Percentiles rank a stretch among this genome's conserved stretches.
Conservation (phyloP, 2,329 filamentous ascomycete genomes). For the Cladophialophora bantiana region DNA sequence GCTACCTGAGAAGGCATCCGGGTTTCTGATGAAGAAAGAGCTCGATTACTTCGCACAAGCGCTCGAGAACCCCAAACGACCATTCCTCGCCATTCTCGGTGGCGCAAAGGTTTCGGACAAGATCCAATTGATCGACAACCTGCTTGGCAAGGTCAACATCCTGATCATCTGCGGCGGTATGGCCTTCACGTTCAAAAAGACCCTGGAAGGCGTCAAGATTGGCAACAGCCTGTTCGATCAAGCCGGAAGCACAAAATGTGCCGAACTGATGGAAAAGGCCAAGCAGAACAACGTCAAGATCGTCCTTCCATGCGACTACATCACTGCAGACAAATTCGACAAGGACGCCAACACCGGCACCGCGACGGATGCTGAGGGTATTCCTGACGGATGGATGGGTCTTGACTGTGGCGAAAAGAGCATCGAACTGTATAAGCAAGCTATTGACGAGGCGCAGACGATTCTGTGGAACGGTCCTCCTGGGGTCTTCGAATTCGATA, state of each 20-base stretch:
- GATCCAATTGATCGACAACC: conserved; percentile 99
- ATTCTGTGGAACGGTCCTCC: conserved; percentile 99
- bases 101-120: conserved; percentile 99
- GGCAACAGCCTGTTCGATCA: conserved; percentile 93
- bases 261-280: conserved; percentile 88
- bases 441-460: conserved; percentile 87
- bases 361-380: conserved; percentile 85
- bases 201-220: conserved; percentile 87
- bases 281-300: conserved; percentile 96
- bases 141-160: conserved; percentile 96
- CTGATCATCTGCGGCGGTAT: conserved; percentile 97
- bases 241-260: conserved; percentile 89
- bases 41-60: conserved; percentile 99
- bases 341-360: conserved; percentile 80
- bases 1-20: conserved; percentile 93
- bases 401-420: conserved; percentile 93
- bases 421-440: conserved; percentile 83
- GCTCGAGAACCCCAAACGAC: conserved; percentile 88
- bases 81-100: conserved; percentile 97
- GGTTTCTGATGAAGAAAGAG: conserved; percentile 99
- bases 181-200: conserved; percentile 99
- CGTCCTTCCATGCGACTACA: conserved; percentile 91
- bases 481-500: conserved; percentile 96
- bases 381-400: conserved; percentile 97
- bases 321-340: conserved; percentile 94